These are phyloP conservation scores for Eucalyptus sp. DNA, from an alignment of 345 rosid species.

Conservation along the genomic window DNA sequence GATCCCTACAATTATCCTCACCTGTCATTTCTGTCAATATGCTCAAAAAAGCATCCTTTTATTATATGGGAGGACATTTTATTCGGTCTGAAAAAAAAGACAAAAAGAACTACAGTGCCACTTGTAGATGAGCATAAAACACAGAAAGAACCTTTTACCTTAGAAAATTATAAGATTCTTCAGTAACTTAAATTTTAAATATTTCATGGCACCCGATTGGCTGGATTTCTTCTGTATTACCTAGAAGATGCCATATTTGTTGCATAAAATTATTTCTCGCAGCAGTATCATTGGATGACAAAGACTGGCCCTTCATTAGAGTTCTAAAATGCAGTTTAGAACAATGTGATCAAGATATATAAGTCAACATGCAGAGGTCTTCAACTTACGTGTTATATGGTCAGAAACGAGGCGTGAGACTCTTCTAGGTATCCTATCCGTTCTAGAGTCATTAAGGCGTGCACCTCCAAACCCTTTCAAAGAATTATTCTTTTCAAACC, in stretches of 20 bases:
- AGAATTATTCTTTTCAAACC: conserved; percentile 46
- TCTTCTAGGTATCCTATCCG: conserved; percentile 36
- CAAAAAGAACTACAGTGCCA: background rate
- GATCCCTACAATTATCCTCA: background rate
- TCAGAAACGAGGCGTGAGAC: conserved; percentile 29
- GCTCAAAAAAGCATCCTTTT: background rate
- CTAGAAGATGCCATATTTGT: background rate
- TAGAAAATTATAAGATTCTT: background rate
- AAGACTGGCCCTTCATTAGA: background rate
- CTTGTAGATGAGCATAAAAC: background rate
- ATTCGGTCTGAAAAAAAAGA: background rate
- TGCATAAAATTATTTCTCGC: background rate
- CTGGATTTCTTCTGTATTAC: background rate
- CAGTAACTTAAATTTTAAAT: background rate
- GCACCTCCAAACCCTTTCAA: conserved; percentile 21
- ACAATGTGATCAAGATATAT: background rate
- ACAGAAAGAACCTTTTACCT: background rate
- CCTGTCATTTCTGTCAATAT: background rate
- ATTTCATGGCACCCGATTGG: background rate
- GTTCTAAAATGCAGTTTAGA: background rate
- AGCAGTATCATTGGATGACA: background rate
- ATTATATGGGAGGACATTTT: background rate
- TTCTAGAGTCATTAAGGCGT: conserved; percentile 21
- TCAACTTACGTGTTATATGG: background rate
- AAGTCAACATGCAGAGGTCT: background rate